A percentile compares a stretch with the other conserved stretches of the same genome.
phyloP scores from a whole-genome alignment of 1,139 yeast species.

The Pichia sp. region DNA sequence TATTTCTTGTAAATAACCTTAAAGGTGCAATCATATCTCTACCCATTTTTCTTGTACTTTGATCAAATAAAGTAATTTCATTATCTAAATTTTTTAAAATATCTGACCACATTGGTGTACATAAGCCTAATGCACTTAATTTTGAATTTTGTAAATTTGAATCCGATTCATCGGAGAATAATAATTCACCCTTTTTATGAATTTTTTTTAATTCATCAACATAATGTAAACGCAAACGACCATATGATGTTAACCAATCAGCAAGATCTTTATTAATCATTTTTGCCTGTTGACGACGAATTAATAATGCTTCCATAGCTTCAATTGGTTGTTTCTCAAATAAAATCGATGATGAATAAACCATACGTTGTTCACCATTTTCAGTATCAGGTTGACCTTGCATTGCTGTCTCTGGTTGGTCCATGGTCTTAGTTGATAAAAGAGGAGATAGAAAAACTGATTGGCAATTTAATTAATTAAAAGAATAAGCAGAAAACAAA shows the following conservation, averaged over 20 bases:
- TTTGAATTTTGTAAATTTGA: constrained; percentile 31
- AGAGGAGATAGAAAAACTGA: too few relatives aligned
- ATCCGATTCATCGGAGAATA: constrained; percentile 27
- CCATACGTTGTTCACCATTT: constrained; percentile 23
- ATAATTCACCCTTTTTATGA: constrained; percentile 38
- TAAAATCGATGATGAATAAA: constrained; percentile 40
- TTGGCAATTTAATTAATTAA: too few relatives aligned
- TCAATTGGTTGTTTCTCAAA: constrained; percentile 42
- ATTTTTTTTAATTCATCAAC: constrained; percentile 46
- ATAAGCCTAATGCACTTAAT: constrained; percentile 49
- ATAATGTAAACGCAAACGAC: constrained; percentile 43
- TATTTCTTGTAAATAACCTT: constrained; percentile 47
- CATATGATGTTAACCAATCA: constrained; percentile 49
- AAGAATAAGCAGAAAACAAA: too few relatives aligned
- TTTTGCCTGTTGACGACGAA: constrained; percentile 42
- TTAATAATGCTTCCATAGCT: constrained; percentile 41
- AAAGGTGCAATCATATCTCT: constrained; percentile 53
- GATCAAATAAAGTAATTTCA: constrained; percentile 49
- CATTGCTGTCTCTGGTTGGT: too few relatives aligned
- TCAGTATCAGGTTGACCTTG: too few relatives aligned
- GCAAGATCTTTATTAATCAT: constrained; percentile 45
- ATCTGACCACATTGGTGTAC: constrained; percentile 53
- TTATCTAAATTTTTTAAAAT: constrained; percentile 45
- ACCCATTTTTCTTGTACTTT: constrained; percentile 46
- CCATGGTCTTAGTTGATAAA: too few relatives aligned